Evolutionary conservation across 768 basidiomycete genomes (phyloP), one percentile per base, ranked within the genome.

Genomic region (Floccularia luteovirens): DNA sequence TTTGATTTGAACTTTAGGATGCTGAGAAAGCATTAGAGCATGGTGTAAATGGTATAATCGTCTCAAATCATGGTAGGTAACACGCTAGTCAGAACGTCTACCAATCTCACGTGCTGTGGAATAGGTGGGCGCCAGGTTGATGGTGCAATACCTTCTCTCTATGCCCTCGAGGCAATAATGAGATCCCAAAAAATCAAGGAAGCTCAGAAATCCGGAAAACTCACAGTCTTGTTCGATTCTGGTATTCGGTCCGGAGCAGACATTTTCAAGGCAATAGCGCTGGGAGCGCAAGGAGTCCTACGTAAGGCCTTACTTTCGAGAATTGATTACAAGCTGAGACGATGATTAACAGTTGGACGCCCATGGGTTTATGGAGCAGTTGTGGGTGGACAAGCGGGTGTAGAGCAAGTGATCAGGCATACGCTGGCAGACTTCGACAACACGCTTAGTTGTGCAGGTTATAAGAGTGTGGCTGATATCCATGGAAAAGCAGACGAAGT

Each of bases 171-270:
- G 43, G 63, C 61, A 32, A 82, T 90, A 49, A 77, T 73, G 61
- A 66, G 71, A 36, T 88, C 84, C 0, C 57, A 69, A 16, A 74
- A 71, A 41, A 62, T 87, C 43, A 64, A 61, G 36, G 64, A 59
- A 3, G 81, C 82, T 0, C 82, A 86, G 51, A 54, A 54, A 4
- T 57, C 68, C 10, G 83, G 83, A 1, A 72, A 72, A 42, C 57
- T 89, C 27, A 79, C 81, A 1, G 60, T 91, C 24, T 62, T 92
- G 2, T 88, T 84, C 49, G 81, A 83, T 52, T 90, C 79, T 37
- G 89, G 90, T 5, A 81, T 92, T 43, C 76, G 90, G 31, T 85
- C 81, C 0, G 90, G 87, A 8, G 75, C 77, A 31, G 91, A 94
- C 46, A 75, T 91, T 33, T 69, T 90, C 58, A 87, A 88, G 57